Evolutionary conservation across 1,139 yeast genomes (phyloP).

Genomic region (Geotrichum reessii): DNA sequence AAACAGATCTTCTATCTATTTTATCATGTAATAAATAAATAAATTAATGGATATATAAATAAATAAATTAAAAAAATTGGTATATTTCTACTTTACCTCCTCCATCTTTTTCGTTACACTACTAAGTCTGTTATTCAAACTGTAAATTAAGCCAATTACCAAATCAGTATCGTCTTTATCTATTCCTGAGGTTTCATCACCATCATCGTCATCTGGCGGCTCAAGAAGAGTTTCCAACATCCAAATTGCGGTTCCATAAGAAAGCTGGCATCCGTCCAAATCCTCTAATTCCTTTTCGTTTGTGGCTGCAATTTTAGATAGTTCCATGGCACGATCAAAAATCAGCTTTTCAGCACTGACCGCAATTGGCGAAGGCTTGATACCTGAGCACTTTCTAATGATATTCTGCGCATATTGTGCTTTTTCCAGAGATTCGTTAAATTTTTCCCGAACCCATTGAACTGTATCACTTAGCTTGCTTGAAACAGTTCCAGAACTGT

Average conservation of each 20-base stretch:
- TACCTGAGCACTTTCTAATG: constrained; percentile 26
- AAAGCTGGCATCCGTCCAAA: constrained; percentile 72
- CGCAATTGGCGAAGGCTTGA: background rate
- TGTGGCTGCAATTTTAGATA: constrained; percentile 85
- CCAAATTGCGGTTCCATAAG: constrained; percentile 91
- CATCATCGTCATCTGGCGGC: constrained; percentile 21
- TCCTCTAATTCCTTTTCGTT: constrained; percentile 69
- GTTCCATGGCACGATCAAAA: constrained; percentile 88
- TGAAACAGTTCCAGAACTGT: constrained; percentile 30
- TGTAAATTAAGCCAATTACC: constrained; percentile 56
- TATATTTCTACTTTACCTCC: background rate
- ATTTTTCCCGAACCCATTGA: constrained; percentile 86
- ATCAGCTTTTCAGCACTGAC: constrained; percentile 76
- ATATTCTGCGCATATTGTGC: constrained; percentile 67
- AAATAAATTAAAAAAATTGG: background rate
- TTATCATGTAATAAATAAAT: too few relatives aligned
- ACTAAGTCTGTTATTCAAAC: constrained; percentile 32
- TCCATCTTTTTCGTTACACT: constrained; percentile 27
- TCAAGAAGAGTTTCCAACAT: constrained; percentile 84
- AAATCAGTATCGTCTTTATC: constrained; percentile 47
- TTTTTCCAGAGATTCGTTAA: constrained; percentile 81
- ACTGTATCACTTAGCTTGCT: constrained; percentile 68
- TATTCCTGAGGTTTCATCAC: constrained; percentile 23
- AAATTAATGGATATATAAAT: background rate
- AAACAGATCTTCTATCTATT: too few relatives aligned